These are phyloP conservation scores for Cryphonectria parasitica DNA, from an alignment of 2,329 filamentous ascomycete species.

Conservation along the genomic window DNA sequence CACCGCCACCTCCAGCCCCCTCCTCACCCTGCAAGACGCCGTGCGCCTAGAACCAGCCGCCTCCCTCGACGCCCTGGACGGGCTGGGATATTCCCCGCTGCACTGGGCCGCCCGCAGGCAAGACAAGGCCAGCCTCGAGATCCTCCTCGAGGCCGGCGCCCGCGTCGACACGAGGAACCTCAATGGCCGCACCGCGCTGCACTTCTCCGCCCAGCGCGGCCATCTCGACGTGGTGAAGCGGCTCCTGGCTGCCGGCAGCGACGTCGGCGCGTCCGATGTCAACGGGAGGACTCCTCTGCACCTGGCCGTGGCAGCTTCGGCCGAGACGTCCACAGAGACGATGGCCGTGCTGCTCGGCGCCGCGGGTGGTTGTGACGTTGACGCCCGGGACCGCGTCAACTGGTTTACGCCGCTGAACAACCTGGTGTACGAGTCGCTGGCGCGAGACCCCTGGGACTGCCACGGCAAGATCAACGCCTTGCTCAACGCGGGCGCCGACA, in stretches of 20 bases:
- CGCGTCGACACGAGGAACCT: background rate
- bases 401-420: background rate
- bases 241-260: background rate
- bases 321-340: background rate
- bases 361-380: background rate
- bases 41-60: background rate
- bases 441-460: background rate
- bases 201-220: background rate
- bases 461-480: background rate
- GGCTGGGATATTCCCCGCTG: background rate
- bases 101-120: background rate
- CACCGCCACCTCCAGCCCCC: no score
- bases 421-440: conserved; percentile 3
- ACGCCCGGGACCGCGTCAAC: conserved; percentile 1
- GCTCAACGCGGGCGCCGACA: background rate
- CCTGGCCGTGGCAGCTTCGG: background rate
- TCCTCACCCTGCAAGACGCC: background rate
- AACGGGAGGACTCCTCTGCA: background rate
- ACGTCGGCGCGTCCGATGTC: background rate
- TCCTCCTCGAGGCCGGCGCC: background rate
- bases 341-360: background rate
- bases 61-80: background rate
- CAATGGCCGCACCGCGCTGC: background rate
- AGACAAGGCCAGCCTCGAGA: background rate
- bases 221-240: background rate